Base-by-base conservation (phyloP, 148 eudicot species). In the Polygonum maritimum region DNA sequence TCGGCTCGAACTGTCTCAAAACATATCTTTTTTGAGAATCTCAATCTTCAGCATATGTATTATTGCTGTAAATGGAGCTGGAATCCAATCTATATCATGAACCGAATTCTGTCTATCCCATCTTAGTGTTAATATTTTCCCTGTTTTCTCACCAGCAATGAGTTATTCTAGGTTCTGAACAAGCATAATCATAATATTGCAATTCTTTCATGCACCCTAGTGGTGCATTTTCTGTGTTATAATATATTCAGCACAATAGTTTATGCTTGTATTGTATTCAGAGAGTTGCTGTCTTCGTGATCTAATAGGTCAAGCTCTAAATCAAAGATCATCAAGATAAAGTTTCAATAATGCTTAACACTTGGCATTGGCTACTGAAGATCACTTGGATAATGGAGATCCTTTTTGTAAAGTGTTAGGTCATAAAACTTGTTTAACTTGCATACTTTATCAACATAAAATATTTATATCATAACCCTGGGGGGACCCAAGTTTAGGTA, bases 391-490 rank as follows among this genome's bases (percentile, higher is more conserved):
- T 60, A 60, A 60, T 26, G 36, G 36, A 60, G 36, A 60, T 31
- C 69, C 69, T 60, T 60, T 26, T 60, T 31, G 69, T 60, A 60
- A 60, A 60, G 69, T 60, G 10, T 12, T 48, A 18, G 31, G 69
- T 60, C 38, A 60, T 60, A 26, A 26, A 60, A 60, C 69, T 60
- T 60, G 69, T 60, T 60, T 60, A 60, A 60, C 36, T 60, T 60
- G 36, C 38, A 60, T 31, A 60, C 69, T 60, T 60, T 60, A 60
- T 60, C 69, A 60, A 60, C 36, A 60, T 60, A 60, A 9, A 60
- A 60, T 57, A 60, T n/a, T 54, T 21, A 60, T 31, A 26, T 60
- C 13, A 60, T 22, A 7, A 11, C 38, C 9, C 38, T 60, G 69
- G 69, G 60, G 60, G 36, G n/a, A n/a, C 38, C 63, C 16, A 60